Percentiles rank a stretch among this genome's conserved stretches.
Evolutionary conservation across 2,329 filamentous ascomycete genomes (phyloP).

Genomic region (Trichoderma atroviride): DNA sequence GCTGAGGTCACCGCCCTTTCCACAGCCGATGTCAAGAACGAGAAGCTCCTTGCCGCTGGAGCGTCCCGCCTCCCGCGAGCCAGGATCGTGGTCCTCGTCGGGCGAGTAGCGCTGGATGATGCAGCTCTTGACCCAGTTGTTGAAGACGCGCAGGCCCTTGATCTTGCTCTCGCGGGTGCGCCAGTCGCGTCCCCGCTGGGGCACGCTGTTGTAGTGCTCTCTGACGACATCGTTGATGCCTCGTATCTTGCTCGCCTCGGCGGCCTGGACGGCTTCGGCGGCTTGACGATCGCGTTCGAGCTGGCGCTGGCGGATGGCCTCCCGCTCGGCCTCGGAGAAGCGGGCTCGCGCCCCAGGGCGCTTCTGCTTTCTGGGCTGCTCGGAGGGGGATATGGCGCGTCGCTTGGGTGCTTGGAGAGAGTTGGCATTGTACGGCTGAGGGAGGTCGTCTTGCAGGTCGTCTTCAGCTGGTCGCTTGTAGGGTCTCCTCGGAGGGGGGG

Average conservation of each 20-base stretch:
- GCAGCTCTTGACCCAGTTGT: slow-evolving; percentile 98
- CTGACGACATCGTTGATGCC: slow-evolving; percentile 81
- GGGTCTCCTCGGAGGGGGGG: slow-evolving; percentile 27
- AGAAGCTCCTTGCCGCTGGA: slow-evolving; percentile 65
- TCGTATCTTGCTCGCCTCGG: slow-evolving; percentile 46
- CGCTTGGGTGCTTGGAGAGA: slow-evolving; percentile 62
- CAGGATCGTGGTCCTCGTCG: slow-evolving; percentile 70
- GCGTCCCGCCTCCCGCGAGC: slow-evolving; percentile 57
- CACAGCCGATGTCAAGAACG: slow-evolving; percentile 92
- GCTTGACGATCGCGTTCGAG: slow-evolving; percentile 57
- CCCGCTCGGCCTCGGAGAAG: slow-evolving; percentile 67
- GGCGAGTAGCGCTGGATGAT: slow-evolving; percentile 96
- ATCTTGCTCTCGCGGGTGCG: slow-evolving; percentile 91
- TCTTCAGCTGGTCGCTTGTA: slow-evolving; percentile 41
- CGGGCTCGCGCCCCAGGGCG: slow-evolving; percentile 68
- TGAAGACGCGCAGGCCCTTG: slow-evolving; percentile 90
- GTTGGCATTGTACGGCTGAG: slow-evolving; percentile 63
- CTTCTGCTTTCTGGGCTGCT: slow-evolving; percentile 66
- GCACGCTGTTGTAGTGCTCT: slow-evolving; percentile 94
- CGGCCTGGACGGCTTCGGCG: slow-evolving; percentile 40
- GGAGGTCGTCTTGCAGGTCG: slow-evolving; percentile 49
- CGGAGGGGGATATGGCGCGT: slow-evolving; percentile 57
- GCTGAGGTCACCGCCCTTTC: slow-evolving; percentile 90
- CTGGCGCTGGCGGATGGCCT: slow-evolving; percentile 66
- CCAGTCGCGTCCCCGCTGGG: slow-evolving; percentile 92